These are phyloP conservation scores for Trichoderma sp. DNA, from an alignment of 2,329 filamentous ascomycete genomes.

Conservation along the genomic window DNA sequence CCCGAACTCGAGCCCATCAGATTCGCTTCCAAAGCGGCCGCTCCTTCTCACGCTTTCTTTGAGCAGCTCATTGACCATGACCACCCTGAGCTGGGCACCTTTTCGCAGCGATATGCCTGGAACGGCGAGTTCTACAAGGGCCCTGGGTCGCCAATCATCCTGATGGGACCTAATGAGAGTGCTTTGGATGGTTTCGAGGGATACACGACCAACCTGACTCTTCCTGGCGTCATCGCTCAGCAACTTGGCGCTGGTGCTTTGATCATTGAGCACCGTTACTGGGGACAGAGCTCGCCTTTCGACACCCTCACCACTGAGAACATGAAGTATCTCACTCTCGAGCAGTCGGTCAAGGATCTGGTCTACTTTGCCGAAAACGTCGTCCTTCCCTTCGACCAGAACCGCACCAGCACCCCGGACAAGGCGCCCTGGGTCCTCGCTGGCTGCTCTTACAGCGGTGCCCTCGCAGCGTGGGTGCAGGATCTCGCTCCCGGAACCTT, in stretches of 20 bases:
- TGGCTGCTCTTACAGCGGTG: constrained; percentile 76
- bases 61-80: constrained; percentile 58
- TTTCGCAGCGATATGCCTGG: constrained; percentile 75
- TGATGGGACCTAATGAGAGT: constrained; percentile 65
- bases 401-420: constrained; percentile 60
- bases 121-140: constrained; percentile 68
- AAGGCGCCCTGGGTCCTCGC: constrained; percentile 70
- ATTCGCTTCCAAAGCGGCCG: neutral
- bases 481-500: constrained; percentile 71
- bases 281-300: constrained; percentile 68
- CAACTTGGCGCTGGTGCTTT: constrained; percentile 69
- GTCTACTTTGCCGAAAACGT: constrained; percentile 72
- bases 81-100: constrained; percentile 55
- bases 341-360: constrained; percentile 72
- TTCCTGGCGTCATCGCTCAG: constrained; percentile 61
- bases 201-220: constrained; percentile 68
- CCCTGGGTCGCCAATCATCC: constrained; percentile 73
- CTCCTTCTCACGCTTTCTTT: constrained; percentile 34
- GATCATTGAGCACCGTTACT: constrained; percentile 80
- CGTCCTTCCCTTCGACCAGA: constrained; percentile 62
- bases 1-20: neutral
- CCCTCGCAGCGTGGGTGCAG: constrained; percentile 69
- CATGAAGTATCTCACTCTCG: constrained; percentile 72
- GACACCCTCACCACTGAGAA: constrained; percentile 61
- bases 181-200: constrained; percentile 54